phyloP scores from a whole-genome alignment of 2,329 filamentous ascomycete genomes.

The Fusarium nematophilum region DNA sequence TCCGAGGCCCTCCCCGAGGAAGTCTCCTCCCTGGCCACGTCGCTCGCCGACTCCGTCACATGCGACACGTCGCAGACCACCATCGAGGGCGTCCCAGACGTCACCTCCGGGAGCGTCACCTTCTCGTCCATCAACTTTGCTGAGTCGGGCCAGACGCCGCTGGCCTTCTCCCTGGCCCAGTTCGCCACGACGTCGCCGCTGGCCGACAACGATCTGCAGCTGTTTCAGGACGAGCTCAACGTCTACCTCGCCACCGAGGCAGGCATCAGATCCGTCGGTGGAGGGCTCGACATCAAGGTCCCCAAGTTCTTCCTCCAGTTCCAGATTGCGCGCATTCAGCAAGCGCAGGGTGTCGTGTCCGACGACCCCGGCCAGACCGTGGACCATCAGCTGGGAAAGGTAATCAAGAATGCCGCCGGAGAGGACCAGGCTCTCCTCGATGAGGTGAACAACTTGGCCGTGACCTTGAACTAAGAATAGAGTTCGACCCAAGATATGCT shows the following conservation, averaged over 20 bases:
- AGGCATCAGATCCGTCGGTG: constrained; percentile 64
- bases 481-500: constrained; percentile 2
- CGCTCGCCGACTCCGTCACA: constrained; percentile 58
- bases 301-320: constrained; percentile 73
- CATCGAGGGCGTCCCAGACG: constrained; percentile 66
- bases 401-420: constrained; percentile 64
- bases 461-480: constrained; percentile 33
- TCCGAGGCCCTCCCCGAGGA: constrained; percentile 62
- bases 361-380: constrained; percentile 63
- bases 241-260: constrained; percentile 70
- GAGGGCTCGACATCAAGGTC: constrained; percentile 66
- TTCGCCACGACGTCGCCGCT: constrained; percentile 65
- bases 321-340: constrained; percentile 69
- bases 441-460: constrained; percentile 59
- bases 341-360: constrained; percentile 67
- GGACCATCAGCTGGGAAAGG: constrained; percentile 68
- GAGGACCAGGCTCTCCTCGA: constrained; percentile 62
- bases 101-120: constrained; percentile 60
- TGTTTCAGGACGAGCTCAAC: constrained; percentile 65
- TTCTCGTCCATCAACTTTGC: constrained; percentile 70
- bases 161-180: constrained; percentile 64
- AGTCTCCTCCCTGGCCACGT: constrained; percentile 54
- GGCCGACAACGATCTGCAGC: constrained; percentile 59
- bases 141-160: constrained; percentile 57
- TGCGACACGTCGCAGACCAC: constrained; percentile 62